Percentiles rank a stretch among this genome's conserved stretches.
Conservation (phyloP, 2,329 filamentous ascomycete species). For the Dactylellina parvicollis region DNA sequence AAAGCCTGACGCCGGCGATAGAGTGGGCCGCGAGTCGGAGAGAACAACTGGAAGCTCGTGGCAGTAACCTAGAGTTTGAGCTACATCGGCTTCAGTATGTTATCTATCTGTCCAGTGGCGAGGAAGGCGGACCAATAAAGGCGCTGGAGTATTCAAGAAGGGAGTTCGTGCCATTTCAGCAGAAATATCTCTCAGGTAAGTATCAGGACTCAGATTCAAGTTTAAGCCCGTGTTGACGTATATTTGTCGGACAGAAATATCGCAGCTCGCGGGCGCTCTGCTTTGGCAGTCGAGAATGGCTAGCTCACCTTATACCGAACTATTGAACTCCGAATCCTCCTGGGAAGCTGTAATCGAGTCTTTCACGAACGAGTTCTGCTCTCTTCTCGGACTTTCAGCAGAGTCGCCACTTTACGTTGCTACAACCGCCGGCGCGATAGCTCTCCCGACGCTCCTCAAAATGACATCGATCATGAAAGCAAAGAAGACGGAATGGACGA, state of each 20-base stretch:
- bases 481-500: slow-evolving; percentile 94
- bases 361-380: slow-evolving; percentile 95
- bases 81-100: slow-evolving; percentile 84
- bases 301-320: slow-evolving; percentile 76
- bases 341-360: slow-evolving; percentile 86
- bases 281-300: slow-evolving; percentile 79
- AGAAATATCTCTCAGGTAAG: slow-evolving; percentile 70
- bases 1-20: slow-evolving; percentile 80
- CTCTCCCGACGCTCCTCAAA: slow-evolving; percentile 87
- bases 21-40: slow-evolving; percentile 82
- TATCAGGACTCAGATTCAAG: background rate
- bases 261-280: slow-evolving; percentile 82
- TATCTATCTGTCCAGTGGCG: slow-evolving; percentile 82
- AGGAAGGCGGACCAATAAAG: slow-evolving; percentile 63
- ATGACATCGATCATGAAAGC: slow-evolving; percentile 86
- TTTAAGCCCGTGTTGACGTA: background rate
- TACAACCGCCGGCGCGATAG: slow-evolving; percentile 89
- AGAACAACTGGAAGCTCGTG: slow-evolving; percentile 76
- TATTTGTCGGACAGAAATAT: slow-evolving; percentile 69
- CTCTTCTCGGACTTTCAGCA: slow-evolving; percentile 84
- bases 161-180: slow-evolving; percentile 78
- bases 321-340: slow-evolving; percentile 74
- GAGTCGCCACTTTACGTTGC: slow-evolving; percentile 94
- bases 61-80: slow-evolving; percentile 95
- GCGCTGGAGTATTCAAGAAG: slow-evolving; percentile 80